Base-by-base conservation (phyloP, 169 alveolate species). In the Eimeria nieschulzi region DNA sequence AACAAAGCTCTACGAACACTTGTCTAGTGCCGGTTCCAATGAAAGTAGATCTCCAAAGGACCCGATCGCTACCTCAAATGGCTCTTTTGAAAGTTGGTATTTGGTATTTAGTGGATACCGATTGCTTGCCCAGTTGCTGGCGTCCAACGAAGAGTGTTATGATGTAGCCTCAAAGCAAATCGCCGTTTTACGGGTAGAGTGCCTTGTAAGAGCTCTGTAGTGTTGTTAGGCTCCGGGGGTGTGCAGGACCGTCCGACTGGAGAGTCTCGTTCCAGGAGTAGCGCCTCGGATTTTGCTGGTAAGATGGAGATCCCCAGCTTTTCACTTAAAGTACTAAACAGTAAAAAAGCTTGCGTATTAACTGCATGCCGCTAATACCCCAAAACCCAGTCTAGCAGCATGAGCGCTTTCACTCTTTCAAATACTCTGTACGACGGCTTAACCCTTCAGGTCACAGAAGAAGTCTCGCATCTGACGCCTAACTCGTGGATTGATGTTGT, bases 201-300 rank as follows among this genome's bases (percentile, higher is more conserved):
- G 46, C 46, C 46, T 33, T 1, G 46, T 33, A 33, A 33, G 46
- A 3, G 46, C 46, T 33, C 46, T 33, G 46, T 33, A 3, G 46
- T 33, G 46, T 33, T 33, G 46, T 33, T 33, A 33, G 3, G 46
- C 46, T 33, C 46, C 3, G 46, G 46, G 46, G 46, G 13, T 33
- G 21, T 72, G 54, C 56, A 83, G 91, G 70, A 15, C 53, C 71
- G 25, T 83, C 71, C 75, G 91, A 64, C 71, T 83, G 7, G 91
- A 83, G 72, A 66, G 83, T 15, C 82, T 83, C 33, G 83, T 46
- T 64, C 91, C 91, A 12, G 83, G 91, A 53, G n/a, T 64, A 10
- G 83, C 79, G 76, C 82, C 83, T 55, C 91, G 91, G 21, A 9
- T 66, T 64, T 13, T 83, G 25, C 2, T 66, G 71, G 82, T 64